Evolutionary conservation across 345 rosid species (phyloP), one percentile per base, ranked within the genome.

Genomic region (Boechera divaricarpa): DNA sequence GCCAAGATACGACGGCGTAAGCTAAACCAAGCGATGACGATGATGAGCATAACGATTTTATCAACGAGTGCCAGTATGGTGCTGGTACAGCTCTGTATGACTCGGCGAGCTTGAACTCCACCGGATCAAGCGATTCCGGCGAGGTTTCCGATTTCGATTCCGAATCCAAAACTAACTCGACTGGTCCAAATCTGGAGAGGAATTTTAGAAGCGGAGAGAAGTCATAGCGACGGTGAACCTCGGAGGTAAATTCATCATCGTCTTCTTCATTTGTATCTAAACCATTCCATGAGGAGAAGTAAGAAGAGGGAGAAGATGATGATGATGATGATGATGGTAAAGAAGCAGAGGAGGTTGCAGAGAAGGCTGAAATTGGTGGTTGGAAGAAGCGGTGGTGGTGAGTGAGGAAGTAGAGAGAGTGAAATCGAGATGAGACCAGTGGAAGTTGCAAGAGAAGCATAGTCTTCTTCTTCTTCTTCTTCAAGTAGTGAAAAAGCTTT

Each of bases 1-100:
- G 88, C 99, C 99, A 95, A 0, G 89, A 84, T 57, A 95, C 99
- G 15, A 95, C 88, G 7, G 88, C 93, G 84, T 87, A 95, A 0
- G 97, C 96, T 21, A 90, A 73, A 42, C 78, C 84, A 0, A 86
- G 74, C 0, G 97, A 90, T 11, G 84, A 66, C 0, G 84, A 59
- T 4, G 97, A 83, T 10, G 91, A 84, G 53, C 87, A 86, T 1
- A 95, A 84, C 0, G 89, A 80, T 59, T 89, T 95, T 18, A 95
- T 82, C 4, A 95, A 72, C 5, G 91, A 88, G 87, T 90, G 98
- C 99, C 99, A 95, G 44, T 88, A 85, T 0, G 97, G 92, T 5
- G 91, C 89, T 31, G 99, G 98, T 8, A 95, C 97, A 28, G 91
- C 92, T 11, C 90, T 80, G 86, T 91, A 95, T 16, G 88, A 83